These are phyloP conservation scores for Metschnikowia reukaufii DNA, from an alignment of 805 yeast species.

Conservation along the genomic window DNA sequence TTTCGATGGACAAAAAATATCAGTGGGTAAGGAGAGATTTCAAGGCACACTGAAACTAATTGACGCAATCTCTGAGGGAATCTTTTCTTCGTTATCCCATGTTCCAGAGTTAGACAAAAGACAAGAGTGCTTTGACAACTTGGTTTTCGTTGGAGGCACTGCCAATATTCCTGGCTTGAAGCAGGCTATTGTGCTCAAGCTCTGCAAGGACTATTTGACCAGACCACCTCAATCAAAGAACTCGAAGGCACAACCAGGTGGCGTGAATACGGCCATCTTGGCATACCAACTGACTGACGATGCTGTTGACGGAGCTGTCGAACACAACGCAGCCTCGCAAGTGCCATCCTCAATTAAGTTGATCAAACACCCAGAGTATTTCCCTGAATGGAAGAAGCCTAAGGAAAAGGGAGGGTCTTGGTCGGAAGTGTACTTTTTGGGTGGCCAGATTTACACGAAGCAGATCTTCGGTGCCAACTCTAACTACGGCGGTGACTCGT, in stretches of 20 bases:
- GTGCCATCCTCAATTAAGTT: constrained; percentile 75
- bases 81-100: constrained; percentile 52
- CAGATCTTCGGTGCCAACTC: constrained; percentile 69
- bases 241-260: constrained; percentile 26
- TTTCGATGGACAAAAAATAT: constrained; percentile 53
- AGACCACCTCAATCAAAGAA: constrained; percentile 27
- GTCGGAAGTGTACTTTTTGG: constrained; percentile 76
- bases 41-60: constrained; percentile 71
- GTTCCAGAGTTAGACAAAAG: constrained; percentile 69
- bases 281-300: constrained; percentile 47
- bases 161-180: constrained; percentile 71
- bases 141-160: constrained; percentile 79
- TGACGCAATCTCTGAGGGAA: constrained; percentile 49
- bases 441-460: constrained; percentile 84
- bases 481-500: constrained; percentile 58
- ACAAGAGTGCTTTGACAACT: constrained; percentile 82
- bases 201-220: constrained; percentile 57
- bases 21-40: constrained; percentile 88
- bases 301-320: constrained; percentile 17
- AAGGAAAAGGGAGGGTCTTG: constrained; percentile 54
- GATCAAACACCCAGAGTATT: constrained; percentile 82
- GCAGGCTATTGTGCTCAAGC: constrained; percentile 61
- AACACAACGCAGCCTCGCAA: constrained; percentile 45
- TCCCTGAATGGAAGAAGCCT: constrained; percentile 85
- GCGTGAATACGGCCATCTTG: constrained; percentile 39